Evolutionary conservation across 2,329 filamentous ascomycete genomes (phyloP), one percentile per base, ranked within the genome.

Genomic region (Triangularia setosa): DNA sequence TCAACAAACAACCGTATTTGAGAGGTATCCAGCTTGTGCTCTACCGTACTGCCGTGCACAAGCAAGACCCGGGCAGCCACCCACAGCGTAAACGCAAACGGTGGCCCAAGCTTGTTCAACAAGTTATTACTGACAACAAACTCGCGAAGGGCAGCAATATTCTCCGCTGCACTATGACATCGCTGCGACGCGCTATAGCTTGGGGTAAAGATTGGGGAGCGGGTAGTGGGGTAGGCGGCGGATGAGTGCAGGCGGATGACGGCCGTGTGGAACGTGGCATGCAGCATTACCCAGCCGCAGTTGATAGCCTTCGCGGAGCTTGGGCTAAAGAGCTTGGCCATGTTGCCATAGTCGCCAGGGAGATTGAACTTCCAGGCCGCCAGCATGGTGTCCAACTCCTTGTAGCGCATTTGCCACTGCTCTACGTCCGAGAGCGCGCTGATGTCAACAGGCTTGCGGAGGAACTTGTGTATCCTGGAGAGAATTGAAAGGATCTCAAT

Each of bases 71-170:
- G 89, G 5, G 93, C 92, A 2, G 91, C 92, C 16, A 97, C 93
- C 93, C 93, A 97, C 1, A 97, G 81, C 0, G 91, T 93, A 73
- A 97, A 97, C 3, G 93, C 93, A 74, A 97, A 97, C 0, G 92
- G 93, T 0, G 93, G 93, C 0, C 93, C 93, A 16, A 97, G 85
- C 74, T 93, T 93, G 58, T 87, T 83, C 21, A 97, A 81, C 74
- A 96, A 84, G 60, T 84, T 84, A 70, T 92, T 90, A 65, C 86
- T 86, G 27, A 90, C 84, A 12, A 96, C 92, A 72, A 92, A 93
- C 66, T 90, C 88, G 66, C 89, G 90, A 1, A 97, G 82, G 0
- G 89, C 87, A 40, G 90, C 87, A 64, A 97, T 92, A 71, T 90
- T 90, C 73, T 93, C 90, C 9, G 96, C 93, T 1, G 93, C 93